phyloP scores from a whole-genome alignment of 805 yeast species.

The Saturnispora dispora region DNA sequence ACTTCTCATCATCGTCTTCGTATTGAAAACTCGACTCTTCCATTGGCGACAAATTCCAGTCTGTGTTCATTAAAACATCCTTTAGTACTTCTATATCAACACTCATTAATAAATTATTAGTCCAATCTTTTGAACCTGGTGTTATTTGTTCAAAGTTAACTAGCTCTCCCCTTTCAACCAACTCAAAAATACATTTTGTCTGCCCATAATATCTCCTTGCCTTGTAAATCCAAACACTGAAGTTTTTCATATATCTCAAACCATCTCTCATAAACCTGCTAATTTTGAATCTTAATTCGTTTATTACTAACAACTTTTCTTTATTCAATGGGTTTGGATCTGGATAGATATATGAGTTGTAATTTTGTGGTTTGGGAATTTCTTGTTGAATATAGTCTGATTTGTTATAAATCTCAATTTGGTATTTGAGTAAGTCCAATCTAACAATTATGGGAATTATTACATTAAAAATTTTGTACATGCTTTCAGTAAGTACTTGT shows the following conservation, averaged over 20 bases:
- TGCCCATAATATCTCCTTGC: slow-evolving; percentile 9
- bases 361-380: slow-evolving; percentile 5
- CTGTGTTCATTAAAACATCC: background rate
- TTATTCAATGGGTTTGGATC: slow-evolving; percentile 7
- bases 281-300: background rate
- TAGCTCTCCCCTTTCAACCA: slow-evolving; percentile 11
- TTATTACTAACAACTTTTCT: background rate
- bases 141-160: background rate
- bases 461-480: slow-evolving; percentile 1
- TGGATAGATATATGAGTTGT: slow-evolving; percentile 4
- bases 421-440: slow-evolving; percentile 5
- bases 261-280: background rate
- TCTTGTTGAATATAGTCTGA: background rate
- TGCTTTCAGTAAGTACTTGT: slow-evolving; percentile 3
- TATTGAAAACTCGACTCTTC: background rate
- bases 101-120: slow-evolving; percentile 2
- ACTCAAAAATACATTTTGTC: slow-evolving; percentile 9
- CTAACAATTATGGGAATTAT: slow-evolving; percentile 7
- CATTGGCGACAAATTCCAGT: slow-evolving; percentile 1
- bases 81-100: slow-evolving; percentile 2
- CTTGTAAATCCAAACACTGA: slow-evolving; percentile 9
- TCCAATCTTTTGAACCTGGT: slow-evolving; percentile 5
- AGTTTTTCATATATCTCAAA: slow-evolving; percentile 3
- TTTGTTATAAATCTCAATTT: slow-evolving; percentile 2
- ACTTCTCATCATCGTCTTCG: background rate